Evolutionary conservation across 139 green algal species (phyloP).

Genomic region (Auxenochlorella pyrenoidosa): DNA sequence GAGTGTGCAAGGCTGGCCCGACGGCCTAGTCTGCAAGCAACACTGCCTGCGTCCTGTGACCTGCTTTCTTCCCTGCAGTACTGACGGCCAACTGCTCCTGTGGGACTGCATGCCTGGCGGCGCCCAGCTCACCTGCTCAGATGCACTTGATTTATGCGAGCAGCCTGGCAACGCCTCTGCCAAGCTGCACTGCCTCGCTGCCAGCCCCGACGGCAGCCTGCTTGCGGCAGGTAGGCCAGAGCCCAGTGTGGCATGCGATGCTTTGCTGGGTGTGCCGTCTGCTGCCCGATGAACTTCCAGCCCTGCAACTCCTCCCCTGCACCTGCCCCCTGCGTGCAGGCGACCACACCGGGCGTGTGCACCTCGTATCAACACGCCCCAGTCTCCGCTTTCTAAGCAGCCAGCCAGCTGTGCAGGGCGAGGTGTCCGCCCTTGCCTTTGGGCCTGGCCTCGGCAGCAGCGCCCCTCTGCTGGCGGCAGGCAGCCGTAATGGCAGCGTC

Average conservation of each 20-base stretch:
- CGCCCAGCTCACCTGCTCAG: background rate
- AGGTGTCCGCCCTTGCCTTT: background rate
- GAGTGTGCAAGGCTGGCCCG: no score
- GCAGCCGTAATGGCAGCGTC: background rate
- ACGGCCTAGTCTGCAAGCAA: no score
- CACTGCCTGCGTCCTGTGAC: background rate
- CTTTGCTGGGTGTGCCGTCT: no score
- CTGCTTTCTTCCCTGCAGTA: background rate
- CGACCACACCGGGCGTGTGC: background rate
- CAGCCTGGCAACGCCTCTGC: background rate
- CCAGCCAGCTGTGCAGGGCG: background rate
- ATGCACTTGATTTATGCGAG: background rate
- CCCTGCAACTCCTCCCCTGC: no score
- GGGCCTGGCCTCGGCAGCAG: background rate
- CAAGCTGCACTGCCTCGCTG: constrained; percentile 4
- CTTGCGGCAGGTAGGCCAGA: constrained; percentile 21
- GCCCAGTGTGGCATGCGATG: no score
- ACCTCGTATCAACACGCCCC: background rate
- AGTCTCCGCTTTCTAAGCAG: background rate
- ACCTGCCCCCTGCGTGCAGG: no score
- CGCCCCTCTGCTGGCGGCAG: background rate
- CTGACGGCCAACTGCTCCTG: constrained; percentile 16
- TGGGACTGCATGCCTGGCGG: background rate
- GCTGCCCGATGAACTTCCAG: no score
- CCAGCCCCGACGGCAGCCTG: background rate